phyloP scores from a whole-genome alignment of 805 yeast species.

The Kodamaea sagamina region DNA sequence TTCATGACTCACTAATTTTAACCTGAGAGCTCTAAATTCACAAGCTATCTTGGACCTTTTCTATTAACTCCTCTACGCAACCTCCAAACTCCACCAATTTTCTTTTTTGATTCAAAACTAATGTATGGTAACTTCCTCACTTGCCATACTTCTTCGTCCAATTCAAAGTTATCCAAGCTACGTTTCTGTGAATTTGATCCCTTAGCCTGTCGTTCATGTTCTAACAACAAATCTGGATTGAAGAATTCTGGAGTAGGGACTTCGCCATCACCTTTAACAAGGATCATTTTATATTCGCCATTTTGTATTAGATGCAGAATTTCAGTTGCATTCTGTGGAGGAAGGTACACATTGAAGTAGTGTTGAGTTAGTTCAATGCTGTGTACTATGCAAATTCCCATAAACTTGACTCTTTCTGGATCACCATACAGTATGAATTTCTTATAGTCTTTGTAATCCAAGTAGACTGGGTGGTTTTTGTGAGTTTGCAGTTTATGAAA shows the following conservation, averaged over 20 bases:
- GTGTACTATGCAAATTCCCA: constrained; percentile 66
- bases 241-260: constrained; percentile 60
- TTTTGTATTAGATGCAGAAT: constrained; percentile 9
- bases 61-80: constrained; percentile 57
- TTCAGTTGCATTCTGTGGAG: constrained; percentile 29
- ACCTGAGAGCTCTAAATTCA: too few species aligned
- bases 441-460: constrained; percentile 21
- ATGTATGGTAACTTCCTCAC: constrained; percentile 21
- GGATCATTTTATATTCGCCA: constrained; percentile 35
- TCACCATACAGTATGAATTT: background rate
- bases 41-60: constrained; percentile 17
- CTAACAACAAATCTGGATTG: constrained; percentile 26
- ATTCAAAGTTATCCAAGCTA: constrained; percentile 1
- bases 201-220: constrained; percentile 24
- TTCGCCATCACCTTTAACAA: constrained; percentile 66
- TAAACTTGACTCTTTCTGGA: constrained; percentile 24
- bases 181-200: constrained; percentile 10
- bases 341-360: constrained; percentile 59
- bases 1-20: too few species aligned
- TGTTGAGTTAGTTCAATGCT: constrained; percentile 49
- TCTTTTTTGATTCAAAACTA: constrained; percentile 34
- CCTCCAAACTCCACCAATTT: constrained; percentile 58
- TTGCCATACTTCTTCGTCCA: constrained; percentile 5
- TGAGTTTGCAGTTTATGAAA: background rate
- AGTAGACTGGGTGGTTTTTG: constrained; percentile 18